Base-by-base conservation (phyloP, 208 protist genomes). In the Sergeia podlipaevii region DNA sequence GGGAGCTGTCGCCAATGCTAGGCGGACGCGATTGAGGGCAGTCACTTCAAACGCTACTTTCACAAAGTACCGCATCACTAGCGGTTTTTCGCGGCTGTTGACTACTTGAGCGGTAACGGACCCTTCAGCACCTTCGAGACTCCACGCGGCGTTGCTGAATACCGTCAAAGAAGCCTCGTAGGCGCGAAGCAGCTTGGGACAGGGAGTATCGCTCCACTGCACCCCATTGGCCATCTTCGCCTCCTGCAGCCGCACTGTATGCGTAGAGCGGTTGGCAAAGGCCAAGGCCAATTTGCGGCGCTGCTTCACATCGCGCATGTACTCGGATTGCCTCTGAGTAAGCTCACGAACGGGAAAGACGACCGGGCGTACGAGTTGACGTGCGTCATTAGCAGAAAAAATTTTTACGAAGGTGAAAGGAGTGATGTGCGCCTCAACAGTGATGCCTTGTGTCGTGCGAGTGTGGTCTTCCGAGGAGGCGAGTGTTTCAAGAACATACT, bases 11-110 rank as follows among this genome's bases (percentile, higher is more conserved):
- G 66, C 65, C 29, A 81, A 62, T 48, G 48, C 62, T 15, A 85
- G 46, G 51, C 72, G 77, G 4, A 89, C 36, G 27, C 71, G 73
- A 50, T 92, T 92, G 20, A 81, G 54, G 2, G 85, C 68, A 30
- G 58, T 87, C 7, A 89, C 64, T 51, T 89, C 85, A 52, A 89
- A 85, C 51, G 86, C 72, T 17, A 87, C 38, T 18, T 75, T 69
- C 4, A 89, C 44, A 52, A 74, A 89, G 60, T 74, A 83, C 29
- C 50, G 28, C 26, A 45, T 28, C 10, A 62, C 53, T 29, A 78
- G 23, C 4, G 76, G 63, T 0, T 56, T 42, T 17, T 24, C 62
- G 62, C 62, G 68, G 13, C 41, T 63, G 45, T 89, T 86, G 28
- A 72, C 41, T 20, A 89, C n/a, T 48, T 87, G 71, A 11, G 89